Evolutionary conservation across 2,329 filamentous ascomycete genomes (phyloP).

Genomic region (Chalaropsis ovoidea): DNA sequence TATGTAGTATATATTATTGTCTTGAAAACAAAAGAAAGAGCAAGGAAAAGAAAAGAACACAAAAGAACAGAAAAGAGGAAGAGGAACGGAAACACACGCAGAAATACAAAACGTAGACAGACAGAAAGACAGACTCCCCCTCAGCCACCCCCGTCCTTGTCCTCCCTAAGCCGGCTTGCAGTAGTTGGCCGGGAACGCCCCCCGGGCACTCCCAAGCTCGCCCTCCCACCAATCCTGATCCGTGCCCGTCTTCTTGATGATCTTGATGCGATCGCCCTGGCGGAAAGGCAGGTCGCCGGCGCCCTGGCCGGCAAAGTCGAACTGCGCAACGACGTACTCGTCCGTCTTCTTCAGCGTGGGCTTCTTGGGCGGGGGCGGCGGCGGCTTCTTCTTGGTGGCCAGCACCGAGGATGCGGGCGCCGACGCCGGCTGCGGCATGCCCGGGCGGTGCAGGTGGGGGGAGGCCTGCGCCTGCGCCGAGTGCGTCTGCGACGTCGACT

Average conservation of each 20-base stretch:
- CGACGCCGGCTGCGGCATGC: constrained; percentile 15
- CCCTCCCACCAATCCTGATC: constrained; percentile 85
- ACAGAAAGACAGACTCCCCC: background rate
- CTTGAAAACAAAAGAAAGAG: background rate
- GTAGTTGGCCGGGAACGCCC: constrained; percentile 78
- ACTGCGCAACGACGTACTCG: constrained; percentile 60
- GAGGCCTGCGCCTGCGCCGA: background rate
- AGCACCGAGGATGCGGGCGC: constrained; percentile 12
- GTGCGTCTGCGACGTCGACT: constrained; percentile 20
- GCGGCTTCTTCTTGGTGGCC: constrained; percentile 20
- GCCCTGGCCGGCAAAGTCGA: constrained; percentile 61
- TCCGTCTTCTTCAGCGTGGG: constrained; percentile 49
- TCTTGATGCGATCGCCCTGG: constrained; percentile 66
- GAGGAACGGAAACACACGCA: background rate
- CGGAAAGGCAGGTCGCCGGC: constrained; percentile 61
- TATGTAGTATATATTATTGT: constrained; percentile 8
- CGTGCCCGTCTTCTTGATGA: constrained; percentile 67
- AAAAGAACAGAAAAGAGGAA: background rate
- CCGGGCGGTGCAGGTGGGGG: background rate
- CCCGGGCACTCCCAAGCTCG: constrained; percentile 56
- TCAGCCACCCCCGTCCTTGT: background rate
- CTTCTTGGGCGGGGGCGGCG: constrained; percentile 51
- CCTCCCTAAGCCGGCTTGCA: constrained; percentile 40
- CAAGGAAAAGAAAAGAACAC: background rate
- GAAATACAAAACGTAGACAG: background rate